These are phyloP conservation scores for Citrus maxima DNA, from an alignment of 345 rosid species.

Conservation along the genomic window DNA sequence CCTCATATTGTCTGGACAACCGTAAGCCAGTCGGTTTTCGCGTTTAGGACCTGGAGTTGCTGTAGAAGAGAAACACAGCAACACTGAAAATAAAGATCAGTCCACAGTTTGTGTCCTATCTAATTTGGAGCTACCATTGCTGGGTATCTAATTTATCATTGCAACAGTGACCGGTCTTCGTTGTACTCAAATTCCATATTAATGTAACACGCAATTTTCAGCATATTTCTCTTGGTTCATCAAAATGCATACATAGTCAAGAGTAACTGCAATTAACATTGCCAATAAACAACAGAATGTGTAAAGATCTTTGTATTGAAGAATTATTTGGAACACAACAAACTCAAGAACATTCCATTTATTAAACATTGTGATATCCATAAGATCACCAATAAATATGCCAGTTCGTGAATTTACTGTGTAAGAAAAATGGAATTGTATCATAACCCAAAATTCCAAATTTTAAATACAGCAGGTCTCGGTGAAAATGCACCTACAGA, in stretches of 20 bases:
- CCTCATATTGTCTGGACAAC: neutral
- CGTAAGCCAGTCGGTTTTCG: neutral
- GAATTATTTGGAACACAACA: neutral
- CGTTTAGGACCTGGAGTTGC: neutral
- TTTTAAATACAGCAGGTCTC: neutral
- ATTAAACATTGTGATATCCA: neutral
- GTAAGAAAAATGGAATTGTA: neutral
- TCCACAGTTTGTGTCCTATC: neutral
- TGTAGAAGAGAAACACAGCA: neutral
- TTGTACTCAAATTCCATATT: neutral
- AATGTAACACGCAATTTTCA: neutral
- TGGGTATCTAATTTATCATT: neutral
- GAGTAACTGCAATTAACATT: neutral
- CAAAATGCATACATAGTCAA: neutral
- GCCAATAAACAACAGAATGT: neutral
- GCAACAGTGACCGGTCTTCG: neutral
- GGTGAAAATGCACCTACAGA: neutral
- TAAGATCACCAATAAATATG: neutral
- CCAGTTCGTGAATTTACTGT: neutral
- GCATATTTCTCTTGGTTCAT: neutral
- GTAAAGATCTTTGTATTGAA: neutral
- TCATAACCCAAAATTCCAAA: neutral
- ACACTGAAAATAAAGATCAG: neutral
- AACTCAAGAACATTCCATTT: neutral
- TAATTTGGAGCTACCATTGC: neutral